Conservation (phyloP, 257 asterid species). For the Capsicum baccatum region DNA sequence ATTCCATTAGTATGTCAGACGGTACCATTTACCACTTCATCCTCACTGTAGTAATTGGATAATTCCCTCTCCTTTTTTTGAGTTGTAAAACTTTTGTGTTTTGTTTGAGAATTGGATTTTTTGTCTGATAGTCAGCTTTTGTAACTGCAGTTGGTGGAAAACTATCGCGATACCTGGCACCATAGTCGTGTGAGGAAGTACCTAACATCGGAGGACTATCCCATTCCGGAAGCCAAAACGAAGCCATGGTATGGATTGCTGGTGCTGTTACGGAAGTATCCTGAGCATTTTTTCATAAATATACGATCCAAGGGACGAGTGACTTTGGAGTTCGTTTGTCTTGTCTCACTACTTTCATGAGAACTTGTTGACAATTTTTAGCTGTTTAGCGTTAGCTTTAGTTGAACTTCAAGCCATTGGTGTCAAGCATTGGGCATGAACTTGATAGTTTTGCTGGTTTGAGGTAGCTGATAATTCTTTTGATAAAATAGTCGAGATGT, state of each 20-base stretch:
- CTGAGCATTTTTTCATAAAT: slow-evolving; percentile 91
- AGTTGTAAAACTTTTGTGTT: neutral
- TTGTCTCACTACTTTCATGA: slow-evolving; percentile 80
- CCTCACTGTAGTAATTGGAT: neutral
- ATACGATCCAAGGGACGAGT: slow-evolving; percentile 83
- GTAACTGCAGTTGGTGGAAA: slow-evolving; percentile 69
- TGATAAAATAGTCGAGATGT: neutral
- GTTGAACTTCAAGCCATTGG: neutral
- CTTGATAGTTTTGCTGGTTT: neutral
- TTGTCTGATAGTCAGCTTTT: neutral
- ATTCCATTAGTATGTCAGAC: neutral
- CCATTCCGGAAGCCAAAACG: slow-evolving; percentile 64
- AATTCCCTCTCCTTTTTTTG: neutral
- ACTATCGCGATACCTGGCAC: slow-evolving; percentile 74
- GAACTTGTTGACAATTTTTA: neutral
- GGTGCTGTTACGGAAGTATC: slow-evolving; percentile 77
- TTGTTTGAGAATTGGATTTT: neutral
- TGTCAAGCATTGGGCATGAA: neutral
- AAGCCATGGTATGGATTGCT: slow-evolving; percentile 96
- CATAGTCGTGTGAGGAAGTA: slow-evolving; percentile 87
- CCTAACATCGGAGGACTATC: slow-evolving; percentile 73
- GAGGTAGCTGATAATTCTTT: neutral
- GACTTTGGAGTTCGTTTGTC: slow-evolving; percentile 79
- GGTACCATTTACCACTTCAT: neutral
- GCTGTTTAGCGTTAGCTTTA: neutral